Evolutionary conservation across 1,284 basidiomycete species (phyloP).

Genomic region (Megacollybia platyphylla): DNA sequence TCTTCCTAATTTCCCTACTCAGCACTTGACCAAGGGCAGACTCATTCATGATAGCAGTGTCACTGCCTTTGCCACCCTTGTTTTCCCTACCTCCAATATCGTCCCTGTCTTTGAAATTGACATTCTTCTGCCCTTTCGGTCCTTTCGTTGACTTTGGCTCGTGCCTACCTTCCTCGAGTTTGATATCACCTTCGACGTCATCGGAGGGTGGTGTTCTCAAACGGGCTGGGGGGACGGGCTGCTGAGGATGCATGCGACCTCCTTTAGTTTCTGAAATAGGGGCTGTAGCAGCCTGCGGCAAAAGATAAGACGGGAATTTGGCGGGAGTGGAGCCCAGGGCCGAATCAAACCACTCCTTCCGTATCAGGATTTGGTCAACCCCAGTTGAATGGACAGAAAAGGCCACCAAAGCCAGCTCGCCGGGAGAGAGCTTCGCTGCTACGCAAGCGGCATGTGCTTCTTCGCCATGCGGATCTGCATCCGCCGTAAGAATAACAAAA

Average conservation of each 20-base stretch:
- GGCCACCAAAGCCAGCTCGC: conserved; percentile 66
- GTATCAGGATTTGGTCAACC: conserved; percentile 73
- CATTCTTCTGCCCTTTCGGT: conserved; percentile 18
- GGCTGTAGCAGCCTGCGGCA: conserved; percentile 14
- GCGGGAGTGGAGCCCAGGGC: conserved; percentile 40
- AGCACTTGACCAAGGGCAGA: conserved; percentile 40
- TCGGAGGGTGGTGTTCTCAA: conserved; percentile 59
- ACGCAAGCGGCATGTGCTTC: conserved; percentile 71
- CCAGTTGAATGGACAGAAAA: conserved; percentile 74
- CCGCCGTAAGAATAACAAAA: conserved; percentile 71
- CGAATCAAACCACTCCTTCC: conserved; percentile 67
- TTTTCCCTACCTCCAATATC: conserved; percentile 45
- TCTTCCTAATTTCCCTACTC: conserved; percentile 64
- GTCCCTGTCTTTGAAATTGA: conserved; percentile 45
- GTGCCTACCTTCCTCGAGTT: conserved; percentile 42
- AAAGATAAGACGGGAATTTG: conserved; percentile 47
- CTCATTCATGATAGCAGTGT: conserved; percentile 32
- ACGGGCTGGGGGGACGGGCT: conserved; percentile 22
- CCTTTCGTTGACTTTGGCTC: conserved; percentile 19
- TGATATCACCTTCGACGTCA: conserved; percentile 52
- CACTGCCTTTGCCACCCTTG: conserved; percentile 29
- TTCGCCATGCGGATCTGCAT: conserved; percentile 65
- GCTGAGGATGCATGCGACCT: conserved; percentile 1
- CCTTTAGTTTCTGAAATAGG: conserved; percentile 2
- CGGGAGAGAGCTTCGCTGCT: conserved; percentile 62